Evolutionary conservation across 2,329 filamentous ascomycete genomes (phyloP), one percentile per base, ranked within the genome.

Genomic region (Coleophoma eucalyptorum): DNA sequence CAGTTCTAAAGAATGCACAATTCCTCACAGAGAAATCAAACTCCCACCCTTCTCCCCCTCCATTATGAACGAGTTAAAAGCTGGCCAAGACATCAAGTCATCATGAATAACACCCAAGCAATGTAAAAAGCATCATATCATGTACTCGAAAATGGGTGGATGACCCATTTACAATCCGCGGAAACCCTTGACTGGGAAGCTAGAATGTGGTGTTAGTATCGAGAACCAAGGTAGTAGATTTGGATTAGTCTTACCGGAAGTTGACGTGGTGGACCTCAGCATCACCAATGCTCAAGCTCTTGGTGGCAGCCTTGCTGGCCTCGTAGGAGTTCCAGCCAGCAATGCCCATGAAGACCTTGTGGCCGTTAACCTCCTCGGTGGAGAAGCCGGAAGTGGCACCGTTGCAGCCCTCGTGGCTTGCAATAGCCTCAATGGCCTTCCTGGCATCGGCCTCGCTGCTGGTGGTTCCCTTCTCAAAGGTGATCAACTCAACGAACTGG

Each of bases 391-490:
- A 55, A 40, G 62, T 56, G 12, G 55, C 55, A 19, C 62, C 60
- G 32, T 61, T 63, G 50, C 60, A 64, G 10, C 62, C 61, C 13
- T 50, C 50, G 13, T 60, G 40, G 48, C 41, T 40, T 19, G 50
- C 56, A 33, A 57, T 59, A n/a, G 53, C 52, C 43, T 58, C 53
- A 8, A 64, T 49, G 15, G 53, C 7, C 34, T 55, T 55, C 12
- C 56, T 58, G 49, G 64, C 55, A 21, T 50, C 51, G 7, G 59
- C 56, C 66, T 76, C 61, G 69, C 73, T 26, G 50, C 62, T 37
- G 65, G 70, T 37, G 57, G 59, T 49, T 70, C 76, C 45, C 65
- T 77, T 48, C n/a, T 19, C 19, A 66, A 75, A 50, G 68, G 76
- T 51, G 62, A 74, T 35, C 66, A 75, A 37, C 66, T 79, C 38